Evolutionary conservation across 1,284 basidiomycete species (phyloP), one percentile per base, ranked within the genome.

Genomic region (Schizophyllum amplum): DNA sequence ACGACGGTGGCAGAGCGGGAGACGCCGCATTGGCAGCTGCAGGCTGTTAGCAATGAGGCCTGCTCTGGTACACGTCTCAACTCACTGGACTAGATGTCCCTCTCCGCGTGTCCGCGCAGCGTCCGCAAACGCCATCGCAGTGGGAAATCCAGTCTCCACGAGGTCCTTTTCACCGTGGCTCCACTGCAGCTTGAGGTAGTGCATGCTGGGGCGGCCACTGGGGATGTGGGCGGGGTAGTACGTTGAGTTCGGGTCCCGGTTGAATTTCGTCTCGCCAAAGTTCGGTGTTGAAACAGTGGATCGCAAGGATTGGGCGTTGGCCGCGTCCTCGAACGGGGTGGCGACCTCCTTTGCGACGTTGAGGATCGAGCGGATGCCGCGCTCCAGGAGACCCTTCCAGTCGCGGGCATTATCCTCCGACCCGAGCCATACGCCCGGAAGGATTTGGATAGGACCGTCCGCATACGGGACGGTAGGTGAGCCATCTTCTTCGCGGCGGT

Each of bases 301-400:
- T 20, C 83, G 82, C 33, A 81, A 68, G 20, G 78, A 73, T 59
- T 80, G 77, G 24, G 74, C 65, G 23, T 73, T 59, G 49, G 67
- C 63, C 22, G 68, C 62, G 15, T 73, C 61, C 63, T 88, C 86
- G 65, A 92, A 91, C 21, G 91, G 88, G 49, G 86, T 86, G 25
- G 82, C 73, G 59, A 97, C 89, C 71, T 97, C 94, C 72, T 97
- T 96, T 27, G 96, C 96, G 27, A 98, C 96, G 69, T 98, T 98
- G 69, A 98, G 80, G 20, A 98, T 82, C 49, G 87, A 83, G 60
- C 81, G 83, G 69, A 96, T 92, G 54, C 86, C 83, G 42, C 85
- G 79, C 56, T 86, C 79, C n/a, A 81, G 69, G 57, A 95, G 82
- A 52, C 77, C 75, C 49, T 75, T 74, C 81, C 86, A 88, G 70